Evolutionary conservation across 805 yeast genomes (phyloP).

Genomic region (Ogataea dorogensis): DNA sequence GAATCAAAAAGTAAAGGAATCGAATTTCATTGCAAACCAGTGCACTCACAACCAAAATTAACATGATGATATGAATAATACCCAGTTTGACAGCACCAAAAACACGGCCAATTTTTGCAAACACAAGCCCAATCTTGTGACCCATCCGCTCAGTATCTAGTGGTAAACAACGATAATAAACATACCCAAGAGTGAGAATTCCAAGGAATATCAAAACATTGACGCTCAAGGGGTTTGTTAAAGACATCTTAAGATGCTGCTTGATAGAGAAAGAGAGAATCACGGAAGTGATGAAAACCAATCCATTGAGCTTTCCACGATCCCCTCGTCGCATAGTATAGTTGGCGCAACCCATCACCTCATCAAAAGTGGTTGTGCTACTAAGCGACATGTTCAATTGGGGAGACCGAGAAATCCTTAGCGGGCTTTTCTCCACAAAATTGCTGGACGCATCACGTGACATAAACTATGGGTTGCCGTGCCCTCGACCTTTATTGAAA

Average conservation of each 20-base stretch:
- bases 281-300: slow-evolving; percentile 10
- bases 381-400: slow-evolving; percentile 7
- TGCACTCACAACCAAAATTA: slow-evolving; percentile 16
- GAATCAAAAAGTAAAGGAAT: slow-evolving; percentile 14
- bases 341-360: not conserved
- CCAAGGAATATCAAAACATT: slow-evolving; percentile 10
- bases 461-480: not conserved
- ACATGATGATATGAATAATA: slow-evolving; percentile 12
- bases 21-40: slow-evolving; percentile 14
- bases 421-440: not conserved
- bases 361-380: slow-evolving; percentile 6
- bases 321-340: slow-evolving; percentile 4
- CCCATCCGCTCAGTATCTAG: slow-evolving; percentile 8
- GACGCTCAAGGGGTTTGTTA: slow-evolving; percentile 11
- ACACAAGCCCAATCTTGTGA: slow-evolving; percentile 9
- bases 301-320: slow-evolving; percentile 10
- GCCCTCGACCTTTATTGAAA: slow-evolving; percentile 11
- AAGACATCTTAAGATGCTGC: slow-evolving; percentile 10
- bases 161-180: slow-evolving; percentile 16
- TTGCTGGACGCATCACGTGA: slow-evolving; percentile 7
- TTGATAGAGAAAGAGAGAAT: slow-evolving; percentile 17
- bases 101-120: slow-evolving; percentile 7
- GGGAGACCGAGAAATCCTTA: slow-evolving; percentile 3
- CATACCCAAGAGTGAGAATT: slow-evolving; percentile 7
- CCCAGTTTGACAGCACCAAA: slow-evolving; percentile 12